Evolutionary conservation across 164 flowering plant species (phyloP).

Genomic region (Cinnamomum chago): DNA sequence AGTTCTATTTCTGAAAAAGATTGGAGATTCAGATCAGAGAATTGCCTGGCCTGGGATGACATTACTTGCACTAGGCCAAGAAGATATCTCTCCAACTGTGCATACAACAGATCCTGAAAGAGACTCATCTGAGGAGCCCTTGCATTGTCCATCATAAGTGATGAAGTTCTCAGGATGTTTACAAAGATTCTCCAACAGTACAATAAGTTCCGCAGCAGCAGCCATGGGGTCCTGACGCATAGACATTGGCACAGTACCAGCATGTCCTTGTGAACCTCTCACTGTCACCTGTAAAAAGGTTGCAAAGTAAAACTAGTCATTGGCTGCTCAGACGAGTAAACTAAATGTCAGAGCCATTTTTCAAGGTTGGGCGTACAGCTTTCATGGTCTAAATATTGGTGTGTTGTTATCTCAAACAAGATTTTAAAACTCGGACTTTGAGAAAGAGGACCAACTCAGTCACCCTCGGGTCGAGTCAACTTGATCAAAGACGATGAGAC

Average conservation of each 20-base stretch:
- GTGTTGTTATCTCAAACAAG: too few species aligned
- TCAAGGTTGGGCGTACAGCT: neutral
- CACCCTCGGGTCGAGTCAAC: too few species aligned
- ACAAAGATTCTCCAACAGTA: slow-evolving; percentile 74
- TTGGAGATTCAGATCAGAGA: neutral
- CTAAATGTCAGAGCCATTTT: neutral
- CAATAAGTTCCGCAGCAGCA: slow-evolving; percentile 89
- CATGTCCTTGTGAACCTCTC: slow-evolving; percentile 96
- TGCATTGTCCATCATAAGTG: slow-evolving; percentile 53
- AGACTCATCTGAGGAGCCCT: slow-evolving; percentile 35
- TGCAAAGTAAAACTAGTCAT: neutral
- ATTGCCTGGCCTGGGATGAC: slow-evolving; percentile 98
- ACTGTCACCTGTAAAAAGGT: slow-evolving; percentile 69
- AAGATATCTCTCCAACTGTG: slow-evolving; percentile 94
- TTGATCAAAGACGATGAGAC: too few species aligned
- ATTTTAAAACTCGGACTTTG: too few species aligned
- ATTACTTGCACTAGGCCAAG: slow-evolving; percentile 98
- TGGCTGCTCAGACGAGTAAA: neutral
- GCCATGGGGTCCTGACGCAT: slow-evolving; percentile 95
- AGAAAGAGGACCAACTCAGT: too few species aligned
- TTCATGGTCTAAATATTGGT: too few species aligned
- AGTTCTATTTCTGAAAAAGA: neutral
- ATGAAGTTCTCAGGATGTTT: slow-evolving; percentile 62
- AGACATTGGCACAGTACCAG: slow-evolving; percentile 98
- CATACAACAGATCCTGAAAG: slow-evolving; percentile 84